A percentile compares a stretch with the other conserved stretches of the same genome.
Evolutionary conservation across 805 yeast species (phyloP).

Genomic region (Blastobotrys mokoenaii): DNA sequence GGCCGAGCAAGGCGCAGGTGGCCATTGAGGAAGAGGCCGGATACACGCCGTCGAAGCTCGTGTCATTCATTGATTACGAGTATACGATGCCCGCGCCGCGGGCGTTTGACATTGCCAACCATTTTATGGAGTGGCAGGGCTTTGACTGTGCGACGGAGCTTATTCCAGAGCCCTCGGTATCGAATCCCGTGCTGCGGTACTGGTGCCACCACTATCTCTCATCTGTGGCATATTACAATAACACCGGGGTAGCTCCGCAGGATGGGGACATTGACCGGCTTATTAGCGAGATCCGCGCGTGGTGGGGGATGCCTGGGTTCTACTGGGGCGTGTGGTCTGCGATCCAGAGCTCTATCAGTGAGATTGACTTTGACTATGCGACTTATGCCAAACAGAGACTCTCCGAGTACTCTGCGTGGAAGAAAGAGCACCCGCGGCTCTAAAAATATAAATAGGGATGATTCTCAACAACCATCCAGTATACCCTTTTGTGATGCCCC

Average conservation of each 20-base stretch:
- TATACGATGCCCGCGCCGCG: constrained; percentile 87
- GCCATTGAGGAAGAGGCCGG: background rate
- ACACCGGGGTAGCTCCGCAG: constrained; percentile 3
- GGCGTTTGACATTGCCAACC: constrained; percentile 88
- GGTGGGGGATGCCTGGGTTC: constrained; percentile 75
- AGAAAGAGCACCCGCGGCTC: constrained; percentile 8
- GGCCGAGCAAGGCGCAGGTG: background rate
- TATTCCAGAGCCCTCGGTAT: constrained; percentile 44
- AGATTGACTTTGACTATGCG: constrained; percentile 64
- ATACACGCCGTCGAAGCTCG: constrained; percentile 11
- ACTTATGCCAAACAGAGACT: constrained; percentile 52
- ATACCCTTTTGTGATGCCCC: background rate
- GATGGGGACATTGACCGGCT: constrained; percentile 31
- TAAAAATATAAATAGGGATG: too few species aligned
- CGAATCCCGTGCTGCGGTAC: constrained; percentile 37
- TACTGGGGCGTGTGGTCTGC: constrained; percentile 84
- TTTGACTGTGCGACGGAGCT: constrained; percentile 56
- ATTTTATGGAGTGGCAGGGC: constrained; percentile 93
- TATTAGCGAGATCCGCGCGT: constrained; percentile 47
- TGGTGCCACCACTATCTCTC: constrained; percentile 57
- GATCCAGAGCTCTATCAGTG: constrained; percentile 59
- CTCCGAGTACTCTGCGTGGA: constrained; percentile 68
- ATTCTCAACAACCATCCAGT: too few species aligned
- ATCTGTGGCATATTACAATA: constrained; percentile 15
- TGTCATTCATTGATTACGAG: constrained; percentile 80